Evolutionary conservation across 1,139 yeast genomes (phyloP).

Genomic region (Candida sanyaensis): DNA sequence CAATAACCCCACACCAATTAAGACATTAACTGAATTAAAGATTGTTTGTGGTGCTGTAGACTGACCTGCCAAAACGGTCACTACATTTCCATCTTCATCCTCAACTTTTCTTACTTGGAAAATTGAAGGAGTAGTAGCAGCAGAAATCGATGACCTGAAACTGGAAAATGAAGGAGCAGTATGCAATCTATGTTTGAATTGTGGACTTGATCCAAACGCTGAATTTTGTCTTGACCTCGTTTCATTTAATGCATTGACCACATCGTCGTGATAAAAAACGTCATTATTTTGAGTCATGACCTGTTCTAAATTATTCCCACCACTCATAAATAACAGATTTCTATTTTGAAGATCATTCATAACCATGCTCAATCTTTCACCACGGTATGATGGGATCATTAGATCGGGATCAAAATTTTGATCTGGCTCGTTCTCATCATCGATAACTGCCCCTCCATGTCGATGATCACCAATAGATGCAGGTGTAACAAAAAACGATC

Average conservation of each 20-base stretch:
- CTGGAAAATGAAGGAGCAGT: constrained; percentile 41
- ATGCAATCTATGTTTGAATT: constrained; percentile 15
- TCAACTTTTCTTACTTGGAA: constrained; percentile 66
- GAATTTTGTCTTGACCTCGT: constrained; percentile 35
- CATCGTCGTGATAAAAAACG: constrained; percentile 46
- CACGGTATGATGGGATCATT: constrained; percentile 65
- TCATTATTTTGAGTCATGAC: constrained; percentile 26
- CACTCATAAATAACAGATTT: constrained; percentile 29
- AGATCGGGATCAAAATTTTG: constrained; percentile 65
- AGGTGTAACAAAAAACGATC: constrained; percentile 35
- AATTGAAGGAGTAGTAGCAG: constrained; percentile 51
- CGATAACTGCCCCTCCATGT: constrained; percentile 22
- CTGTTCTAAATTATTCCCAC: constrained; percentile 15
- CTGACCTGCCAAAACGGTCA: constrained; percentile 77
- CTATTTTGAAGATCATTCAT: constrained; percentile 33
- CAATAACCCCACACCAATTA: constrained; percentile 51
- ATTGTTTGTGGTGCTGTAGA: constrained; percentile 59
- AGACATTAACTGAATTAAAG: constrained; percentile 49
- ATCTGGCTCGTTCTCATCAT: constrained; percentile 45
- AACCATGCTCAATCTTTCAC: constrained; percentile 65
- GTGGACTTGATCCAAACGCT: constrained; percentile 16
- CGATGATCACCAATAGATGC: constrained; percentile 14
- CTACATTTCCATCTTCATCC: constrained; percentile 70
- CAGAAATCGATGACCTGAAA: constrained; percentile 35
- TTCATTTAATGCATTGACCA: constrained; percentile 29